phyloP scores from a whole-genome alignment of 2,329 filamentous ascomycete genomes.

The Fusarium algeriense region DNA sequence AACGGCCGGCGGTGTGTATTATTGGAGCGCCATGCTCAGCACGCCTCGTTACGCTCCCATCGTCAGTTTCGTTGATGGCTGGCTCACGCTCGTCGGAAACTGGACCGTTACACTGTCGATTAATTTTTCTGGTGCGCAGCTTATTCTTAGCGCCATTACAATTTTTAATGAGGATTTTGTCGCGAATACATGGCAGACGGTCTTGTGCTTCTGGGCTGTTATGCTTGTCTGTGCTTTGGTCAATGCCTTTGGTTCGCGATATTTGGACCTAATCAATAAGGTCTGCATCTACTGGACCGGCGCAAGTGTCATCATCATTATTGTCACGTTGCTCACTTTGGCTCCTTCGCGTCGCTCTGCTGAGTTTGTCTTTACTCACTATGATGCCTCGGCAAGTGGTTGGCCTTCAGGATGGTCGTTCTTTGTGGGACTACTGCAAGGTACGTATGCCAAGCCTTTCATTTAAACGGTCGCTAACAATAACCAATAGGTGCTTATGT shows the following conservation, averaged over 20 bases:
- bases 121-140: conserved; percentile 76
- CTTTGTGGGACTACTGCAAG: conserved; percentile 66
- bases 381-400: conserved; percentile 75
- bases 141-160: conserved; percentile 76
- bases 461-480: conserved; percentile 12
- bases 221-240: conserved; percentile 73
- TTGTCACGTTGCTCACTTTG: conserved; percentile 75
- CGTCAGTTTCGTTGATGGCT: conserved; percentile 79
- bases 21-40: conserved; percentile 78
- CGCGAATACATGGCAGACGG: conserved; percentile 76
- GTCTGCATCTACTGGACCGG: conserved; percentile 80
- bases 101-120: conserved; percentile 77
- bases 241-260: conserved; percentile 71
- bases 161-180: conserved; percentile 72
- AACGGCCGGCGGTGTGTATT: conserved; percentile 74
- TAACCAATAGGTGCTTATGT: conserved; percentile 52
- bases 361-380: conserved; percentile 75
- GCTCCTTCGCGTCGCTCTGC: conserved; percentile 73
- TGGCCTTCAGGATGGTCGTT: conserved; percentile 76
- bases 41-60: conserved; percentile 71
- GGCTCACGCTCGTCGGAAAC: conserved; percentile 80
- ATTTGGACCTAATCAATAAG: conserved; percentile 77
- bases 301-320: conserved; percentile 76
- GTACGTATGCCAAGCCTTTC: conserved; percentile 50
- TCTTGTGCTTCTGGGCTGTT: conserved; percentile 78